These are phyloP conservation scores for Apophysomyces trapeziformis DNA, from an alignment of 371 early-diverging fungal species.

Conservation along the genomic window DNA sequence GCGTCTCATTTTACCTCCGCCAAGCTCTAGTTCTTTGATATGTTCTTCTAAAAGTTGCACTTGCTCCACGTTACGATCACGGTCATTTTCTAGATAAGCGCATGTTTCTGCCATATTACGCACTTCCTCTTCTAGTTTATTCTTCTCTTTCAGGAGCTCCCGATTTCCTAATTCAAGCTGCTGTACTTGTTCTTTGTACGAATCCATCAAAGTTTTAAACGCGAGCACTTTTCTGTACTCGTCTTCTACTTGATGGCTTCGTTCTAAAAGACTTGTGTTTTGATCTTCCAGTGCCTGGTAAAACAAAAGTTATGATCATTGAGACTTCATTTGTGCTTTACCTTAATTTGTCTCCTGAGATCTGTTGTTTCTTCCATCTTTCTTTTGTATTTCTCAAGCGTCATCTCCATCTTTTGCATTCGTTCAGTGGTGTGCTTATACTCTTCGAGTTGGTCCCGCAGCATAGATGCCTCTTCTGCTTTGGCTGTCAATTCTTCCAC, in stretches of 20 bases:
- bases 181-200: conserved; percentile 83
- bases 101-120: conserved; percentile 64
- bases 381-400: conserved; percentile 92
- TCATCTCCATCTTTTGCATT: conserved; percentile 84
- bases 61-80: conserved; percentile 74
- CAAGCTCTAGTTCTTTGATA: conserved; percentile 82
- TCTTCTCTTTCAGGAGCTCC: conserved; percentile 67
- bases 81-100: conserved; percentile 66
- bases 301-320: not conserved
- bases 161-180: conserved; percentile 74
- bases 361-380: conserved; percentile 88
- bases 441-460: conserved; percentile 89
- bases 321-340: conserved; percentile 8
- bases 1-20: conserved; percentile 32
- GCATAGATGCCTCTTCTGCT: conserved; percentile 71
- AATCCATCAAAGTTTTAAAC: conserved; percentile 82
- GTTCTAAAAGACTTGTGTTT: conserved; percentile 71
- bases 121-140: conserved; percentile 71
- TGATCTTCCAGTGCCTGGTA: conserved; percentile 75
- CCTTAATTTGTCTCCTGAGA: conserved; percentile 79
- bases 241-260: conserved; percentile 82
- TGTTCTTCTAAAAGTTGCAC: conserved; percentile 82
- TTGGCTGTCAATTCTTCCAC: conserved; percentile 66
- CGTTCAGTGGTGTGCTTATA: conserved; percentile 85
- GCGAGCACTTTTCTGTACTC: conserved; percentile 83